These are phyloP conservation scores for Skeletonema menzelii DNA, from an alignment of 108 stramenopile species.

Conservation along the genomic window DNA sequence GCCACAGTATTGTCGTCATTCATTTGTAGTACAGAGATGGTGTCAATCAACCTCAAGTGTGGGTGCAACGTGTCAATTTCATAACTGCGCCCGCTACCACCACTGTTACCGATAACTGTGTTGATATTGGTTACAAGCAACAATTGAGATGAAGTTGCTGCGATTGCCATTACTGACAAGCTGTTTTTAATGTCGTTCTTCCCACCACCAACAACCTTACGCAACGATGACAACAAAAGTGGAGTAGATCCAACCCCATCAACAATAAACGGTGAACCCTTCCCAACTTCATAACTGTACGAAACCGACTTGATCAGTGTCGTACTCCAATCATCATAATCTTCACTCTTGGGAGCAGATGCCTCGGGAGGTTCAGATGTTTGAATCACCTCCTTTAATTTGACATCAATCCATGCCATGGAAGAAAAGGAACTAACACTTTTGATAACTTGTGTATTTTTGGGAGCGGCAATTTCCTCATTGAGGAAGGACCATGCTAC, in stretches of 20 bases:
- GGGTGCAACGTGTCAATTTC: constrained; percentile 34
- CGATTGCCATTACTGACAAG: constrained; percentile 21
- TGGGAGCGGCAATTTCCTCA: not conserved
- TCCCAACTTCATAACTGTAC: constrained; percentile 1
- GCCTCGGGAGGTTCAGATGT: not conserved
- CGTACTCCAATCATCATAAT: not conserved
- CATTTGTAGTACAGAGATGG: constrained; percentile 6
- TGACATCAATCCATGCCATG: constrained; percentile 19
- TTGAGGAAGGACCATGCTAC: constrained; percentile 16
- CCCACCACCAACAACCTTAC: not conserved
- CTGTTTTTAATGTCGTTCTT: not conserved
- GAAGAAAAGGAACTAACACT: constrained; percentile 3
- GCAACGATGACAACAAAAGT: constrained; percentile 4
- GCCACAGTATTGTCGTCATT: not conserved
- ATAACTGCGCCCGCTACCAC: not conserved
- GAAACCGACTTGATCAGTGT: not conserved
- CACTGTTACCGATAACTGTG: constrained; percentile 4
- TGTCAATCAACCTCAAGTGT: constrained; percentile 11
- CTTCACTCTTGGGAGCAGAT: not conserved
- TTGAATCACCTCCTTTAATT: not conserved
- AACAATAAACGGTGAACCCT: not conserved
- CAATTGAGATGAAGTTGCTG: constrained; percentile 4
- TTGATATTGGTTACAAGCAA: constrained; percentile 10
- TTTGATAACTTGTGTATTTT: not conserved
- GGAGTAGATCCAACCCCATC: constrained; percentile 1